Evolutionary conservation across 2,329 filamentous ascomycete genomes (phyloP), one percentile per base, ranked within the genome.

Genomic region (Capronia epimyces): DNA sequence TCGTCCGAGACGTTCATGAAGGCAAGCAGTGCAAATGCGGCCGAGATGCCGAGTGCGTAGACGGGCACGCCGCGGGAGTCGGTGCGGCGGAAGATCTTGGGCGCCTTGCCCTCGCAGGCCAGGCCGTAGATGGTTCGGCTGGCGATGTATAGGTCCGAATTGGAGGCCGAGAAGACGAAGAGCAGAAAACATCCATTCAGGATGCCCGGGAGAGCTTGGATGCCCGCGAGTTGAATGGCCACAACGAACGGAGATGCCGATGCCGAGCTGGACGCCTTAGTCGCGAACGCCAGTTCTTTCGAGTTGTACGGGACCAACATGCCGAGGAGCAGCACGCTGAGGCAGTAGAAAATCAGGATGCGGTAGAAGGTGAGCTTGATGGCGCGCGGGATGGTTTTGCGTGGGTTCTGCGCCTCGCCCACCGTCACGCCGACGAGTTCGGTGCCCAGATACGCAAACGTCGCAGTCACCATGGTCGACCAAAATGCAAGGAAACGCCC

Each of bases 311-410:
- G 84, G 3, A 91, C 83, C 45, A 85, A 75, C 77, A 88, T 87
- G 63, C 86, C 86, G 48, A 91, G 73, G 45, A 90, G 75, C 46
- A 91, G 76, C 29, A 89, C 84, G 18, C 79, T 83, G 52, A 88
- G 68, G 62, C 82, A 76, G 74, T 91, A 91, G 75, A 91, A 91
- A 71, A 90, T 73, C 59, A 88, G 69, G 66, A 91, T 90, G 51
- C 87, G 86, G 73, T 80, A 90, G 69, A 90, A 90, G 59, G 86
- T 89, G 43, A 89, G 76, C 66, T 82, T 85, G 74, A 89, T 89
- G 46, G 86, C 86, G 53, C 82, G 80, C 5, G 87, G 87, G 55
- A 91, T 83, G 13, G 82, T 86, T 66, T 80, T 81, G 64, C 86
- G 81, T 1, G 87, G 87, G 69, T 89, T 89, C 70, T 89, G 83